These are phyloP conservation scores for Psilocybe mexicana DNA, from an alignment of 1,284 basidiomycete genomes.

Conservation along the genomic window DNA sequence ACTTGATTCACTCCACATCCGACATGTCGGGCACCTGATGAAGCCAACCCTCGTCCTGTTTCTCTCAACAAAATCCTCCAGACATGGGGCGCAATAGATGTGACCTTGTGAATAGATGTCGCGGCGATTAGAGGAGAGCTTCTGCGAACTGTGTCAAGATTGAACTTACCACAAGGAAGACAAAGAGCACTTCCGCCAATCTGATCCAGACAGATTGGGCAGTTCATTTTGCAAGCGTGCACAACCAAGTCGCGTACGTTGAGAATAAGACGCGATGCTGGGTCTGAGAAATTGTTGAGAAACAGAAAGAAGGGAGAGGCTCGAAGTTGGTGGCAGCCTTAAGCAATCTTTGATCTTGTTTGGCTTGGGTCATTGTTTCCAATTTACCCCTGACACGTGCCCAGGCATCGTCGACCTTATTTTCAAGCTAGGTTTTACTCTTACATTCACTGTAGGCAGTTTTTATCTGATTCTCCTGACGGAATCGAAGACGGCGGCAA, in stretches of 20 bases:
- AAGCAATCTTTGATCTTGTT: background rate
- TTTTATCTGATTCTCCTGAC: no score
- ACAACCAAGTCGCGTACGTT: background rate
- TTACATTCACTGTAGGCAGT: no score
- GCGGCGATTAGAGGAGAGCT: background rate
- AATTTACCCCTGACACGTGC: no score
- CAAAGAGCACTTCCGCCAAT: slow-evolving; percentile 5
- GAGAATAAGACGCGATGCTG: background rate
- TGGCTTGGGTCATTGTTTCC: background rate
- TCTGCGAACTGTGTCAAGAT: background rate
- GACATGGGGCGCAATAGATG: slow-evolving; percentile 6
- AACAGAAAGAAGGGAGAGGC: background rate
- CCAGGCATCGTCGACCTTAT: no score
- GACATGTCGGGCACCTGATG: slow-evolving; percentile 10
- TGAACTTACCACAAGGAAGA: slow-evolving; percentile 8
- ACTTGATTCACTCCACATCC: background rate
- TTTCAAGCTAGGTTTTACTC: no score
- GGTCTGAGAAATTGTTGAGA: background rate
- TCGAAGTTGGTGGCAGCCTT: background rate
- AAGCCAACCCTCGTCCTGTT: background rate
- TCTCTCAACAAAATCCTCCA: background rate
- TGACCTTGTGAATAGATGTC: slow-evolving; percentile 2
- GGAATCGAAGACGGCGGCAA: no score
- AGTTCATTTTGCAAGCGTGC: slow-evolving; percentile 7
- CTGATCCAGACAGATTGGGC: slow-evolving; percentile 10